These are phyloP conservation scores for Didymella pomorum DNA, from an alignment of 2,329 filamentous ascomycete species.

Conservation along the genomic window DNA sequence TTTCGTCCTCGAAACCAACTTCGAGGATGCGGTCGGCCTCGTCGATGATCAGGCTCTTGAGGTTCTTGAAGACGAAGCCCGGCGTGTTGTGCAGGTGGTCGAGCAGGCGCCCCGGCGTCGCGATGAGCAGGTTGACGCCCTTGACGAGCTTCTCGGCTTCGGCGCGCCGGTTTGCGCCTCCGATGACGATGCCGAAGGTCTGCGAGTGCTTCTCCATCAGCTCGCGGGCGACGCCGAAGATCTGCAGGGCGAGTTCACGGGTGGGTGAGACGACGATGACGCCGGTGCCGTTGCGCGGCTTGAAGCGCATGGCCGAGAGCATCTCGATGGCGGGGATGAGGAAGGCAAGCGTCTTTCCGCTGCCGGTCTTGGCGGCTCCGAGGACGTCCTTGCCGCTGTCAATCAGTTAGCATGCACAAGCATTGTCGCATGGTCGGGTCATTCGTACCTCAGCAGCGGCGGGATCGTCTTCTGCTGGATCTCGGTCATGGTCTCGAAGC, in stretches of 20 bases:
- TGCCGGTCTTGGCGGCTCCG: conserved; percentile 94
- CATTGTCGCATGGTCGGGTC: background rate
- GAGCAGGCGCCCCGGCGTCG: conserved; percentile 88
- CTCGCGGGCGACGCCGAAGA: conserved; percentile 93
- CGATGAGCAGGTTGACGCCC: conserved; percentile 93
- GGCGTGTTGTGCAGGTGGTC: conserved; percentile 95
- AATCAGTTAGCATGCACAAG: background rate
- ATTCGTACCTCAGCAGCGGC: conserved; percentile 71
- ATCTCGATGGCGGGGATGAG: conserved; percentile 94
- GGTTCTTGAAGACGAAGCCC: conserved; percentile 89
- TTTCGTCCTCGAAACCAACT: conserved; percentile 98
- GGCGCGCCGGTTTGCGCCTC: conserved; percentile 87
- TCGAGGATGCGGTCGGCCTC: conserved; percentile 97
- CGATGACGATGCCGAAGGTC: conserved; percentile 95
- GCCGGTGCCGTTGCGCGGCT: conserved; percentile 85
- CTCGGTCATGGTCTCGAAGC: conserved; percentile 93
- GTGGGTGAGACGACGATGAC: conserved; percentile 94
- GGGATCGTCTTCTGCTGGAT: conserved; percentile 90
- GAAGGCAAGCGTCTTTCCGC: conserved; percentile 94
- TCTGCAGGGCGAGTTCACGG: conserved; percentile 91
- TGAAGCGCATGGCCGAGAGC: conserved; percentile 88
- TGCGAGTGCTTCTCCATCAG: conserved; percentile 94
- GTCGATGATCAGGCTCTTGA: conserved; percentile 91
- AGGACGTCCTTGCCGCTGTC: conserved; percentile 80
- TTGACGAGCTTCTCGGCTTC: conserved; percentile 94